Percentiles rank a stretch among this genome's conserved stretches.
These are phyloP conservation scores for Simmondsia chinensis DNA, from an alignment of 148 eudicot species.

Conservation along the genomic window DNA sequence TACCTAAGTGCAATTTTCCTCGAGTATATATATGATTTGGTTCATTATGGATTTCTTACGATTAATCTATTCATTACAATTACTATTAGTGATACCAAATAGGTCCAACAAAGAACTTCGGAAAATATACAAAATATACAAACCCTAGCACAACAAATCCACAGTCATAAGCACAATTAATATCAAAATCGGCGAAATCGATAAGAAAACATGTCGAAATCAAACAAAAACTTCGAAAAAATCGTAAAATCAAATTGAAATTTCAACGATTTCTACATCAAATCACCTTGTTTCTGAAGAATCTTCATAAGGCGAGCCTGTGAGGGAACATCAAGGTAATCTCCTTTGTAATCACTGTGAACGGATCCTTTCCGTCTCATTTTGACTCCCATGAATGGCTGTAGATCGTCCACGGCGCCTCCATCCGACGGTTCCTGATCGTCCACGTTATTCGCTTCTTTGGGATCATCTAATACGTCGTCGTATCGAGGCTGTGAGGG, in stretches of 20 bases:
- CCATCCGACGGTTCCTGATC: conserved; percentile 18
- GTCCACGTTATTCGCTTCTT: conserved; percentile 4
- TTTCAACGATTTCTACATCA: no score
- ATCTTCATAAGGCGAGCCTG: conserved; percentile 56
- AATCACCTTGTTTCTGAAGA: conserved; percentile 72
- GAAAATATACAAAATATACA: no score
- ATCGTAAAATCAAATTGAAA: no score
- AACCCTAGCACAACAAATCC: no score
- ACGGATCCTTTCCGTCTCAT: conserved; percentile 53
- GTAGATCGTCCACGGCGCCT: conserved; percentile 31
- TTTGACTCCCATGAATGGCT: conserved; percentile 70
- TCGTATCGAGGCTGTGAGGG: conserved; percentile 13
- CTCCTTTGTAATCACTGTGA: conserved; percentile 46
- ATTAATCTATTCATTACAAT: no score
- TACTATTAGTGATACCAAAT: no score
- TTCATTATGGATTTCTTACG: no score
- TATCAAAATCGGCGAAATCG: no score
- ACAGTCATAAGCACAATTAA: no score
- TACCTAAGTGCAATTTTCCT: no score
- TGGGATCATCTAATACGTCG: conserved; percentile 7
- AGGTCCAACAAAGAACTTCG: no score
- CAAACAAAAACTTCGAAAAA: background rate
- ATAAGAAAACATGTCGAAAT: background rate
- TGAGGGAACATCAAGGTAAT: conserved; percentile 59
- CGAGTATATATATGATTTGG: no score